phyloP scores from a whole-genome alignment of 176 grass and related monocot genomes.

The Guadua angustifolia region DNA sequence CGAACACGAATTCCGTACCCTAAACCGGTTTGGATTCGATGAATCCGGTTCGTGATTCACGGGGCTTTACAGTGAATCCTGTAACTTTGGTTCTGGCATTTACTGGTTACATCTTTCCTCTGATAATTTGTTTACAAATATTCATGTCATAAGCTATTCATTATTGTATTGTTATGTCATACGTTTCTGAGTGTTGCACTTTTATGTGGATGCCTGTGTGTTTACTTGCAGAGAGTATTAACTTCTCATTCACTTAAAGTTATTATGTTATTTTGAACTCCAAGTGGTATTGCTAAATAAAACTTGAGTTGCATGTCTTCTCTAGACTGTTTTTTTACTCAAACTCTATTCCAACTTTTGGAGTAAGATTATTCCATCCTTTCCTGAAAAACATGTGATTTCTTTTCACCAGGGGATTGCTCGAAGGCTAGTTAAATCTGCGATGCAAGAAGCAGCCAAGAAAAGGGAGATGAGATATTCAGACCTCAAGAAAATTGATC shows the following conservation, averaged over 20 bases:
- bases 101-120: background rate
- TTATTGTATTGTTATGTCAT: background rate
- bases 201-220: background rate
- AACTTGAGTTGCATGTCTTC: background rate
- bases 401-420: conserved; percentile 65
- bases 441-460: conserved; percentile 79
- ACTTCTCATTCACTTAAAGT: background rate
- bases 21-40: no score
- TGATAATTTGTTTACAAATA: background rate
- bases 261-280: background rate
- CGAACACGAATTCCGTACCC: no score
- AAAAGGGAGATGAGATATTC: conserved; percentile 94
- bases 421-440: conserved; percentile 62
- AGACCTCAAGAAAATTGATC: conserved; percentile 85
- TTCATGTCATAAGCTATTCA: background rate
- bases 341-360: background rate
- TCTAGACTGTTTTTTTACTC: background rate
- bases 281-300: background rate
- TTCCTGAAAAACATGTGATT: conserved; percentile 13
- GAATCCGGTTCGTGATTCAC: no score
- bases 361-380: background rate
- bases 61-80: no score
- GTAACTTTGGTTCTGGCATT: background rate
- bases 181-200: background rate
- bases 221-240: background rate